phyloP scores from a whole-genome alignment of 2,329 filamentous ascomycete species.

The Clonostachys byssicola region DNA sequence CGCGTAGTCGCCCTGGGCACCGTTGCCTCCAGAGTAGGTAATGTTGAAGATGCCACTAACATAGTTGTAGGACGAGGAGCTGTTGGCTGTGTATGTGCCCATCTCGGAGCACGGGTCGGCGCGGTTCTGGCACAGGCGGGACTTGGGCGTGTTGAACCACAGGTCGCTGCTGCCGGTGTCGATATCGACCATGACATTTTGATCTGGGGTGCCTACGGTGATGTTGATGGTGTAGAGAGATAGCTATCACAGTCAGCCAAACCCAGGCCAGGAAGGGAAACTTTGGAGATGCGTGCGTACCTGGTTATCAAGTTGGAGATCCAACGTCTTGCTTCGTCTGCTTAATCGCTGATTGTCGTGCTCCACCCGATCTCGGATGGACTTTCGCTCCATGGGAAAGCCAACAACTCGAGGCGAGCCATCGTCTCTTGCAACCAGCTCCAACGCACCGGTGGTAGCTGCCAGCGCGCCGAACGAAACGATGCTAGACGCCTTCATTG shows the following conservation, averaged over 20 bases:
- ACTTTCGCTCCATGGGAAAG: conserved; percentile 32
- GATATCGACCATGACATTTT: conserved; percentile 52
- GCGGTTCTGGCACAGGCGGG: conserved; percentile 49
- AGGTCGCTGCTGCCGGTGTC: conserved; percentile 69
- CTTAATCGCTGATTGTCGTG: conserved; percentile 35
- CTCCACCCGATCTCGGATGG: conserved; percentile 31
- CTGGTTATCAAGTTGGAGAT: conserved; percentile 49
- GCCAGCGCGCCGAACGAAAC: too few relatives aligned
- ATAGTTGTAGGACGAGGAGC: conserved; percentile 72
- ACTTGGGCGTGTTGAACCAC: conserved; percentile 65
- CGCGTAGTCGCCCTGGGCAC: conserved; percentile 74
- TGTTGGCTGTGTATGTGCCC: conserved; percentile 66
- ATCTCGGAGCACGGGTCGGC: conserved; percentile 50
- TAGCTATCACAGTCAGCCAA: conserved; percentile 17
- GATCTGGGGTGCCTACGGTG: conserved; percentile 57
- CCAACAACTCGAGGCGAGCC: conserved; percentile 38
- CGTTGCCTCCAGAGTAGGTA: conserved; percentile 78
- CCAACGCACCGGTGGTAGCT: too few relatives aligned
- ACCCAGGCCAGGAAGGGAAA: too few relatives aligned
- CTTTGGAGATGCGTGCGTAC: conserved; percentile 20
- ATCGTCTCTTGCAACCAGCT: conserved; percentile 11
- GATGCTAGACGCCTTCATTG: too few relatives aligned
- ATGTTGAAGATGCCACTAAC: conserved; percentile 80
- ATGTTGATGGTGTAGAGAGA: conserved; percentile 63
- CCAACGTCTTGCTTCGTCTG: conserved; percentile 34